phyloP scores from a whole-genome alignment of 2,329 filamentous ascomycete genomes.

The Cytospora mali region DNA sequence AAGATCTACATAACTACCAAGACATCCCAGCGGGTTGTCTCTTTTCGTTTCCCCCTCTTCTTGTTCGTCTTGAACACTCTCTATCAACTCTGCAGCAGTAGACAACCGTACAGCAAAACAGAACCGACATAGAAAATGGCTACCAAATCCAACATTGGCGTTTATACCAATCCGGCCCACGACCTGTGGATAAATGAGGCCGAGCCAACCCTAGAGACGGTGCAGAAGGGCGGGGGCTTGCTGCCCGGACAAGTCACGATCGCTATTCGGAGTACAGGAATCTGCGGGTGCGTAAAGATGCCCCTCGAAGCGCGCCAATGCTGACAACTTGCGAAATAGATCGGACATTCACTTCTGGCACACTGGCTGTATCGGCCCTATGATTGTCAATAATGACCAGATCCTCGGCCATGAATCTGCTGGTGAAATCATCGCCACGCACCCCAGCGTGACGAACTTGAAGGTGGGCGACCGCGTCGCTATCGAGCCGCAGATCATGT shows the following conservation, averaged over 20 bases:
- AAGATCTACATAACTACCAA: not conserved
- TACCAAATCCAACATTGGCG: conserved; percentile 86
- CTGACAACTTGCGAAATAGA: conserved; percentile 45
- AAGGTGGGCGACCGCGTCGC: conserved; percentile 89
- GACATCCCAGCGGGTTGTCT: conserved; percentile 3
- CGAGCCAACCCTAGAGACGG: conserved; percentile 73
- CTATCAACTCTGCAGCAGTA: conserved; percentile 15
- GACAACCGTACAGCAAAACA: conserved; percentile 31
- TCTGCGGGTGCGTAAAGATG: conserved; percentile 72
- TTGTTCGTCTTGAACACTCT: not conserved
- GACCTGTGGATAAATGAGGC: conserved; percentile 87
- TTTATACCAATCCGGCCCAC: conserved; percentile 92
- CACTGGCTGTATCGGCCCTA: conserved; percentile 90
- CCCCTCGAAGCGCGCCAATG: not conserved
- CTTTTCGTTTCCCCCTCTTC: not conserved
- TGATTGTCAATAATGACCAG: conserved; percentile 87
- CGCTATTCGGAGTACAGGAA: conserved; percentile 90
- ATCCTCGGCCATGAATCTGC: conserved; percentile 94
- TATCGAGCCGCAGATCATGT: conserved; percentile 92
- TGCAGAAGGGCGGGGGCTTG: conserved; percentile 68
- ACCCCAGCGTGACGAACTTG: conserved; percentile 76
- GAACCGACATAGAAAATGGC: conserved; percentile 39
- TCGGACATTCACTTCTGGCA: conserved; percentile 99
- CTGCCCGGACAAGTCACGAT: conserved; percentile 84
- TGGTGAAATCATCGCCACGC: conserved; percentile 78